Base-by-base conservation (phyloP, 2,329 filamentous ascomycete species). In the Cercospora citrullina region DNA sequence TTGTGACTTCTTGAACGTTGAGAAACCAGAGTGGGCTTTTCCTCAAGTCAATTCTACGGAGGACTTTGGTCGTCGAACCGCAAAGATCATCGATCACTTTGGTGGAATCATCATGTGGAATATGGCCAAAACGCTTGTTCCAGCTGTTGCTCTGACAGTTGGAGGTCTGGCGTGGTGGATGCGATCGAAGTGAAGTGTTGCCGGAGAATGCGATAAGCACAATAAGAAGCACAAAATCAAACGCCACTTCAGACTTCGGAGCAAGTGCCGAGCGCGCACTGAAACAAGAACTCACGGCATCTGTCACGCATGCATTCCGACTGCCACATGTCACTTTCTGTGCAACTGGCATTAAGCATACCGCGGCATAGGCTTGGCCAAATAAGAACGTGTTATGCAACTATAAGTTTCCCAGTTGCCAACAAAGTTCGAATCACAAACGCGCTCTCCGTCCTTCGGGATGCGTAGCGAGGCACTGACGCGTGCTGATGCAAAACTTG, bases 21-120 rank as follows among this genome's bases (percentile, higher is more conserved):
- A 68, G 8, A 14, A 30, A 2, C 68, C 68, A 1, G 5, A 21
- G 3, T 69, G 68, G 65, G 58, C 62, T 0, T 68, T 68, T 28
- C 68, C 65, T 5, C n/a, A 51, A 14, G 65, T 65, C 18, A 65
- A 68, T 45, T 57, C 61, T 12, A 60, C 30, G 10, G 68, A 69
- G 4, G 68, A 69, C 2, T 69, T 67, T 23, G 6, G 48, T 31
- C 30, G 36, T n/a, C 30, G 57, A 16, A 58, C 53, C n/a, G 36
- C 18, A 21, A 8, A 42, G 14, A 55, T 60, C 9, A 23, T 39
- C 4, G 39, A 59, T 2, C 14, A 39, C 18, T 45, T 63, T 28
- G 33, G 36, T 26, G 45, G 26, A 8, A 21, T 60, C 4, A 60
- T 64, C 51, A 62, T 48, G 36, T 36, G 33, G 60, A 53, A 66